Evolutionary conservation across 257 asterid genomes (phyloP), one percentile per base, ranked within the genome.

Genomic region (Rubia yunnanensis): DNA sequence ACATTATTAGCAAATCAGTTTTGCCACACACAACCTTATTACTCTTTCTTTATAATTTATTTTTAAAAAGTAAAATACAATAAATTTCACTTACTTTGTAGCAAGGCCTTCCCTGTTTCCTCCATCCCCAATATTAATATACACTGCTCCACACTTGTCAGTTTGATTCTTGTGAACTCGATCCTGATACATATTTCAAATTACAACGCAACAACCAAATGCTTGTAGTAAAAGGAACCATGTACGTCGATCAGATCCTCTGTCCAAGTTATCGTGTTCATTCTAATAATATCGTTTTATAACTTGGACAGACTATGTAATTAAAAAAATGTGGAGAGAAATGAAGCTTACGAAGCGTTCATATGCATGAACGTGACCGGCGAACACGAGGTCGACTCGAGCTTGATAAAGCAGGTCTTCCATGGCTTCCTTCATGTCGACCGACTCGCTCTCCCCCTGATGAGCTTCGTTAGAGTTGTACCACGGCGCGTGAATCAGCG

Each of bases 61-160:
- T n/a, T n/a, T n/a, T n/a, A n/a, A n/a, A n/a, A n/a, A n/a, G n/a
- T n/a, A n/a, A n/a, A n/a, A n/a, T n/a, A n/a, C n/a, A n/a, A n/a
- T n/a, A n/a, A n/a, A n/a, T n/a, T n/a, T n/a, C n/a, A 62, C 76
- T 70, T 71, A 88, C 98, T 52, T 57, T 20, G 38, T 56, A 8
- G 96, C 92, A 46, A 92, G 94, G 38, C 98, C 98, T 88, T 92
- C 98, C 0, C 83, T 81, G 41, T 92, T 92, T 24, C 97, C 97
- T 44, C 97, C 96, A 59, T 87, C 97, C 15, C 95, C 97, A 49
- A 89, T 84, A 6, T 83, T 83, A 10, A 89, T 79, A 56, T 87
- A 60, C 48, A 80, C 64, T 1, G 95, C 91, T 7, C 97, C 96
- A 76, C 94, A 86, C 20, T 70, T 64, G 30, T 87, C 39, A 0